A percentile compares a stretch with the other conserved stretches of the same genome.
Conservation (phyloP, 495 filamentous ascomycete species). For the Oidiodendron maius region DNA sequence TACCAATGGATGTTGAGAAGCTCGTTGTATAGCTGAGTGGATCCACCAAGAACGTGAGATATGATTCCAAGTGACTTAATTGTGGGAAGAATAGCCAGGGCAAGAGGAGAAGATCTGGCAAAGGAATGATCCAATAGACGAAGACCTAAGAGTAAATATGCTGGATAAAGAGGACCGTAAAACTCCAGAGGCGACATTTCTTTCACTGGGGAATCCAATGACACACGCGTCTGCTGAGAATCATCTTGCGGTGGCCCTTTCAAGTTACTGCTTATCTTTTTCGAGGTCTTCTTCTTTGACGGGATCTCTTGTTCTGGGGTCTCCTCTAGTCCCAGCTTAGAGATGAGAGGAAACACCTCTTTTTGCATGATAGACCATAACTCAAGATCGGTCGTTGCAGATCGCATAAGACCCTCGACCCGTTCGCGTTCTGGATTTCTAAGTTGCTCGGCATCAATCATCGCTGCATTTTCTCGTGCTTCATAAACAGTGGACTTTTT, state of each 20-base stretch:
- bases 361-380: constrained; percentile 67
- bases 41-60: constrained; percentile 68
- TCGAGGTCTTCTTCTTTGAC: constrained; percentile 7
- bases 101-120: constrained; percentile 50
- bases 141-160: constrained; percentile 56
- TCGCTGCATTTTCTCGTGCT: constrained; percentile 1
- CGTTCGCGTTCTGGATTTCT: constrained; percentile 33
- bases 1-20: constrained; percentile 60
- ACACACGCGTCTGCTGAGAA: not conserved
- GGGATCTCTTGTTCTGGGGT: not conserved
- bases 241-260: constrained; percentile 9
- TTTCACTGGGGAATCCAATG: not conserved
- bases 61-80: constrained; percentile 65
- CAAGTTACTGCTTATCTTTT: constrained; percentile 19
- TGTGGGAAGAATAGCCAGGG: constrained; percentile 56
- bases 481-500: not conserved
- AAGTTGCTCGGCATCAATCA: constrained; percentile 26
- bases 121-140: constrained; percentile 57
- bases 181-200: constrained; percentile 24
- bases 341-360: constrained; percentile 61
- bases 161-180: constrained; percentile 62
- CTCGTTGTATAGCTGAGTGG: constrained; percentile 69
- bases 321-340: constrained; percentile 29
- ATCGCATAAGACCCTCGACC: constrained; percentile 41
- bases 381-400: constrained; percentile 53